A percentile compares a stretch with the other conserved stretches of the same genome.
These are phyloP conservation scores for Magnaporthales sp. DNA, from an alignment of 2,329 filamentous ascomycete genomes.

Conservation along the genomic window DNA sequence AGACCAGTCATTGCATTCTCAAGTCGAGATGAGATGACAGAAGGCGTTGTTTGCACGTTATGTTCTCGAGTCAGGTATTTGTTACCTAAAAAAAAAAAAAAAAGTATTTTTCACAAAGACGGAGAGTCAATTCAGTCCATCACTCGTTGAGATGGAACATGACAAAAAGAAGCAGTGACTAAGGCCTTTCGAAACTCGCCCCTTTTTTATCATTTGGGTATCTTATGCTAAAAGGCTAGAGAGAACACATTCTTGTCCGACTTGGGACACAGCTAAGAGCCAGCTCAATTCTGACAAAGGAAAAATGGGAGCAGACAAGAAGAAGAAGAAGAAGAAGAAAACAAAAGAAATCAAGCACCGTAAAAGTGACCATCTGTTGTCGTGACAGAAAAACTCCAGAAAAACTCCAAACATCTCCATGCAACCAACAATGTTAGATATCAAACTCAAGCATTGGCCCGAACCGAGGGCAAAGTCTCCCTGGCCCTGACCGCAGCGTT, in stretches of 20 bases:
- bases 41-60: too few relatives aligned
- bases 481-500: background rate
- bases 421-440: background rate
- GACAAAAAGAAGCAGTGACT: background rate
- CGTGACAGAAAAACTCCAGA: background rate
- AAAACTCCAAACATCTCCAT: background rate
- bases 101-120: background rate
- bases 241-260: background rate
- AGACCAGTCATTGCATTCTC: background rate
- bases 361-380: background rate
- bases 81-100: too few relatives aligned
- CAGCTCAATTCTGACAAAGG: background rate
- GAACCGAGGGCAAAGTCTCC: background rate
- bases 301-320: too few relatives aligned
- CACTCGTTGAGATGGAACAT: too few relatives aligned
- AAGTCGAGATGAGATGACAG: background rate
- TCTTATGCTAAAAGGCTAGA: background rate
- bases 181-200: background rate
- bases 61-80: background rate
- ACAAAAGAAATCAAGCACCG: background rate
- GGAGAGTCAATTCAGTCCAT: too few relatives aligned
- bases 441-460: conserved; percentile 3
- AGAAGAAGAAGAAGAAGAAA: background rate
- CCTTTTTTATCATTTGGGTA: background rate
- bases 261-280: background rate